Evolutionary conservation across 257 asterid species (phyloP), one percentile per base, ranked within the genome.

Genomic region (Nyctanthes arbortristis): DNA sequence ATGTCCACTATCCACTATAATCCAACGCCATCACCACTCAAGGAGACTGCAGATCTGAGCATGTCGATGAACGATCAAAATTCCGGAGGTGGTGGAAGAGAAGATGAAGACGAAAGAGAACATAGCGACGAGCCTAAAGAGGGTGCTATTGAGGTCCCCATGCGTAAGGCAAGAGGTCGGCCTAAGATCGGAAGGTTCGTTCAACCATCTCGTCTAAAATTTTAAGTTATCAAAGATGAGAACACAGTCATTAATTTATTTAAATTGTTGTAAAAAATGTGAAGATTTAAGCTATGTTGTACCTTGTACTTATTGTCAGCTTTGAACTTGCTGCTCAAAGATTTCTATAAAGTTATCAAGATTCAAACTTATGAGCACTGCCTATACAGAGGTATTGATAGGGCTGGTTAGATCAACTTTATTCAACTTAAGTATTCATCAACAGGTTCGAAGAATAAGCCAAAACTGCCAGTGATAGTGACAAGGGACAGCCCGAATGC

Each of bases 401-500:
- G n/a, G n/a, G n/a, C n/a, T n/a, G n/a, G 49, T 12, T 5, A 40
- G 49, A 40, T 12, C 49, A 40, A 40, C 18, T 6, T 40, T 40
- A 40, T 39, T 40, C 4, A 40, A 49, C 18, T 49, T 22, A 52
- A 20, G 30, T 20, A 18, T 52, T 52, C 59, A 52, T 9, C 65
- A 8, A 31, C 65, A 16, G 73, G 73, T 25, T 68, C 73, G 1
- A 68, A 68, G 49, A 68, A 68, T 65, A 68, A 68, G 58, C 73
- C 73, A 3, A 68, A 68, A 56, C 65, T 65, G 12, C 73, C 73
- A 12, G 43, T 68, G 0, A 56, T 68, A 28, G 73, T 68, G 58
- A 68, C 73, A 1, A 25, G 28, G 22, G 73, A 68, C 65, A 68
- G 73, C 57, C 73, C 73, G 16, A 68, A 68, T 35, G 56, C 73